A percentile compares a stretch with the other conserved stretches of the same genome.
These are phyloP conservation scores for Tilletia setariae DNA, from an alignment of 1,284 basidiomycete genomes.

Conservation along the genomic window DNA sequence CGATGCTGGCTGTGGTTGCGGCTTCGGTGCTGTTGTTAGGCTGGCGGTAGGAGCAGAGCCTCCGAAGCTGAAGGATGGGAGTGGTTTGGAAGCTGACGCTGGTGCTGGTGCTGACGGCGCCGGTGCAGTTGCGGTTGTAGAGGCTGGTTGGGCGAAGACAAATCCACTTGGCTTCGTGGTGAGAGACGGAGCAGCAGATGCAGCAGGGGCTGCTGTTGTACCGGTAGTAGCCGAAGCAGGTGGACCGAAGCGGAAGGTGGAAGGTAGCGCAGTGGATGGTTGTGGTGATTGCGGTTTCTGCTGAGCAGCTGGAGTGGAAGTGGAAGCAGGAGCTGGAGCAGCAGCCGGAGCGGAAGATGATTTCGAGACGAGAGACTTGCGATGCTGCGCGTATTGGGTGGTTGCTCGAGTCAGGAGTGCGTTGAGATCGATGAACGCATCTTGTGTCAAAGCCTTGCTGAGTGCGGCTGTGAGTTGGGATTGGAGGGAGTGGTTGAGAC, in stretches of 20 bases:
- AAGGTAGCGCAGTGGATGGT: background rate
- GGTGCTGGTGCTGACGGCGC: background rate
- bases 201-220: background rate
- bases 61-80: background rate
- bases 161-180: background rate
- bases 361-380: background rate
- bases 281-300: background rate
- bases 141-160: background rate
- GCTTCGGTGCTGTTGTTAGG: background rate
- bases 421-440: constrained; percentile 1
- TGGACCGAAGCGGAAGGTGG: background rate
- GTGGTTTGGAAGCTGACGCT: background rate
- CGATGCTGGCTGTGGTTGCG: background rate
- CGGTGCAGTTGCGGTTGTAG: background rate
- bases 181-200: background rate
- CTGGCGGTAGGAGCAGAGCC: too few species aligned
- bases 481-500: constrained; percentile 9
- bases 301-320: background rate
- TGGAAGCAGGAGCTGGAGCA: background rate
- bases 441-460: background rate
- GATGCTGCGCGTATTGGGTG: background rate
- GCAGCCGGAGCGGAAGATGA: background rate
- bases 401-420: background rate
- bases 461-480: background rate
- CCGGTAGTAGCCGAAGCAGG: background rate